Evolutionary conservation across 805 yeast species (phyloP).

Genomic region (Debaryomyces prosopidis): DNA sequence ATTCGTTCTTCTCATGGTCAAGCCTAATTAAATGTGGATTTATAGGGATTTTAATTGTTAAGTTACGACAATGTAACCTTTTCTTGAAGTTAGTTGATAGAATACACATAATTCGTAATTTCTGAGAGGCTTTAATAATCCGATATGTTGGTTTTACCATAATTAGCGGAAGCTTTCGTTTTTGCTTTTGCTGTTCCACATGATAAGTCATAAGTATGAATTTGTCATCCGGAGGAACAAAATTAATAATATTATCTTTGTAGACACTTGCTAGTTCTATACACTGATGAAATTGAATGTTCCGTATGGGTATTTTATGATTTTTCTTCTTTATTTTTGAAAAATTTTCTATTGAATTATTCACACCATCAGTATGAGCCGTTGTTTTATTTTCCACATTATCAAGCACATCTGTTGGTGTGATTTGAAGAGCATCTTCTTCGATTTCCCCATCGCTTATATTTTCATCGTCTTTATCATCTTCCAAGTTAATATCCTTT

Average conservation of each 20-base stretch:
- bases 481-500: conserved; percentile 9
- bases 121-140: conserved; percentile 17
- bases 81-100: conserved; percentile 36
- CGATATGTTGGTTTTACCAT: conserved; percentile 40
- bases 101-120: conserved; percentile 36
- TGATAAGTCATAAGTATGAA: conserved; percentile 40
- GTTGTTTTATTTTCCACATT: background rate
- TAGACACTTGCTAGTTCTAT: conserved; percentile 75
- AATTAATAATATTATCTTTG: conserved; percentile 63
- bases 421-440: conserved; percentile 2
- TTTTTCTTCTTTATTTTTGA: conserved; percentile 4
- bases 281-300: conserved; percentile 58
- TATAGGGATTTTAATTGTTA: conserved; percentile 33
- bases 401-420: background rate
- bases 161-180: conserved; percentile 42
- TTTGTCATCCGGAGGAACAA: conserved; percentile 79
- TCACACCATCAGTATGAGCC: background rate
- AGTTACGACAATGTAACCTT: conserved; percentile 31
- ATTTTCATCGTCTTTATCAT: conserved; percentile 9
- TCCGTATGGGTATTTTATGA: conserved; percentile 31
- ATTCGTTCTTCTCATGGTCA: conserved; percentile 8
- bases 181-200: conserved; percentile 42
- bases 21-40: conserved; percentile 34
- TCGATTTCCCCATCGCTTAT: conserved; percentile 6
- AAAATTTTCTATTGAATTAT: background rate